These are phyloP conservation scores for Aleurites moluccanus DNA, from an alignment of 441 rosid species.

Conservation along the genomic window DNA sequence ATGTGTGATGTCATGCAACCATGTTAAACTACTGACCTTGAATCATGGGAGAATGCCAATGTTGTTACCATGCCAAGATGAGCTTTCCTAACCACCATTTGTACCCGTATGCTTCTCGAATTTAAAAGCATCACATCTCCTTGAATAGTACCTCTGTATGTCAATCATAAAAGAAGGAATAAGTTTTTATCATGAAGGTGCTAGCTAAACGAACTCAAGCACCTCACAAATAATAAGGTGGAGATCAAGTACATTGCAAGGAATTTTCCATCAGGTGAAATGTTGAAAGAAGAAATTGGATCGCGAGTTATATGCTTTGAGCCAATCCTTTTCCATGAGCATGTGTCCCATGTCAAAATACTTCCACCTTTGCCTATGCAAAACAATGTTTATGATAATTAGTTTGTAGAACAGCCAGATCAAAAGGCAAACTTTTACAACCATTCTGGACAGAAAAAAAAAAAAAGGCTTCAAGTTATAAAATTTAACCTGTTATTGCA, in stretches of 20 bases:
- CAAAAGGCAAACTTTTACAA: neutral
- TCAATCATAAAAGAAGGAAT: constrained; percentile 17
- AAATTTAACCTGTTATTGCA: constrained; percentile 68
- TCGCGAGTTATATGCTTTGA: constrained; percentile 59
- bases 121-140: constrained; percentile 68
- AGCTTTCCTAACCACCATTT: constrained; percentile 55
- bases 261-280: constrained; percentile 81
- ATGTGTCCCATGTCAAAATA: constrained; percentile 71
- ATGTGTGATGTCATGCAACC: neutral
- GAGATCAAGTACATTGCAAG: constrained; percentile 62
- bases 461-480: neutral
- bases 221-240: constrained; percentile 9
- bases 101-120: constrained; percentile 47
- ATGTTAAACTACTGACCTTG: constrained; percentile 53
- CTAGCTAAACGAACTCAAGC: constrained; percentile 17
- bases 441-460: neutral
- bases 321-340: constrained; percentile 58
- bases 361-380: constrained; percentile 62
- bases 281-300: constrained; percentile 64
- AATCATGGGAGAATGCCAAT: constrained; percentile 74
- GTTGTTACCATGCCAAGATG: constrained; percentile 89
- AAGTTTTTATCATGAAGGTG: neutral
- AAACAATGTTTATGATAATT: constrained; percentile 21
- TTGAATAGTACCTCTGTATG: constrained; percentile 64
- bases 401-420: neutral